Evolutionary conservation across 148 eudicot genomes (phyloP).

Genomic region (Fagopyrum tataricum): DNA sequence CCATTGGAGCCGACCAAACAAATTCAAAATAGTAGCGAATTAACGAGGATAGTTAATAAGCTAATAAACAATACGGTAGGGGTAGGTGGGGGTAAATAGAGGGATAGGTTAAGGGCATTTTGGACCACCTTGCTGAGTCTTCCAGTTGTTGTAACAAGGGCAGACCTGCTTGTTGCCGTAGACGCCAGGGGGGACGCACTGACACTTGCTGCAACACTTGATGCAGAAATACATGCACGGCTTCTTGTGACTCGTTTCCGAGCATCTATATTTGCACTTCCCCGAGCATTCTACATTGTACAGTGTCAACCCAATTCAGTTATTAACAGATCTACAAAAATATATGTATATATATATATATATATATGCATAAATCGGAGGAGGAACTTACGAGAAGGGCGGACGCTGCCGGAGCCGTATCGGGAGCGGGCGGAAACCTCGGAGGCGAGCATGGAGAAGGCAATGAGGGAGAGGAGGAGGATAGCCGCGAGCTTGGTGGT

Average conservation of each 20-base stretch:
- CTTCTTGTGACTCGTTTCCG: conserved; percentile 20
- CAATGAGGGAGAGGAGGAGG: conserved; percentile 24
- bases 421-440: background rate
- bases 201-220: conserved; percentile 42
- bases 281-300: conserved; percentile 5
- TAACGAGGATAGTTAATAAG: too few relatives aligned
- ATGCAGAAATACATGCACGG: conserved; percentile 47
- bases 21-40: too few relatives aligned
- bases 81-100: background rate
- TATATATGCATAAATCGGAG: too few relatives aligned
- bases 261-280: conserved; percentile 20
- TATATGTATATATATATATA: too few relatives aligned
- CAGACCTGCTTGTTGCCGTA: conserved; percentile 49
- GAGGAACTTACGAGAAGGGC: background rate
- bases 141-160: conserved; percentile 64
- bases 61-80: too few relatives aligned
- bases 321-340: too few relatives aligned
- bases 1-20: too few relatives aligned
- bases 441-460: conserved; percentile 26
- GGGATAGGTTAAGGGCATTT: conserved; percentile 37
- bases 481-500: conserved; percentile 21
- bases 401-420: background rate
- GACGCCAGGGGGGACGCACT: conserved; percentile 49
- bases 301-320: too few relatives aligned
- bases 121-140: conserved; percentile 51